These are phyloP conservation scores for Alternaria sp. DNA, from an alignment of 2,329 filamentous ascomycete species.

Conservation along the genomic window DNA sequence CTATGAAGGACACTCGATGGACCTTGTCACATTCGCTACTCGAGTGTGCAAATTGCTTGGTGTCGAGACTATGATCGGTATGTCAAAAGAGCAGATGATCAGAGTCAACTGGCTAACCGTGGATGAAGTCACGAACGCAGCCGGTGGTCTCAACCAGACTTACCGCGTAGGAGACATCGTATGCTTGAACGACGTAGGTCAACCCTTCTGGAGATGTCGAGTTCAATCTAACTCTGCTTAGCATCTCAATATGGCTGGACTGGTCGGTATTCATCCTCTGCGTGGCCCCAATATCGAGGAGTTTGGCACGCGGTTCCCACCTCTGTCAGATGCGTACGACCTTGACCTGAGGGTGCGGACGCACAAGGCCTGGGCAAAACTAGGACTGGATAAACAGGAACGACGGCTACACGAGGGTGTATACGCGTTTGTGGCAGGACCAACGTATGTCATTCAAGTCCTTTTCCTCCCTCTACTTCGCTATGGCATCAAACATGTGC, in stretches of 20 bases:
- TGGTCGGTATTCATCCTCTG: slow-evolving; percentile 67
- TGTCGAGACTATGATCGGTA: slow-evolving; percentile 65
- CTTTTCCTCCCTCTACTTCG: slow-evolving; percentile 2
- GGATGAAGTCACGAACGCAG: slow-evolving; percentile 68
- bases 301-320: slow-evolving; percentile 68
- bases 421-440: slow-evolving; percentile 69
- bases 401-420: slow-evolving; percentile 68
- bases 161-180: slow-evolving; percentile 71
- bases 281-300: slow-evolving; percentile 68
- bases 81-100: slow-evolving; percentile 16
- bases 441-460: slow-evolving; percentile 55
- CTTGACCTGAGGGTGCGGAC: slow-evolving; percentile 64
- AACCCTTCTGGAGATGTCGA: neutral
- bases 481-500: neutral
- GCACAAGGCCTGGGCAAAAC: slow-evolving; percentile 63
- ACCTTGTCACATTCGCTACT: slow-evolving; percentile 68
- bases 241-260: slow-evolving; percentile 69
- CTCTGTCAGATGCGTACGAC: slow-evolving; percentile 71
- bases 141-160: slow-evolving; percentile 68
- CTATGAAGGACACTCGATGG: slow-evolving; percentile 71
- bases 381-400: slow-evolving; percentile 54
- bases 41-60: slow-evolving; percentile 69
- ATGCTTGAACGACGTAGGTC: slow-evolving; percentile 66
- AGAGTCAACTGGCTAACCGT: neutral
- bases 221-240: slow-evolving; percentile 34